Conservation (phyloP, 768 basidiomycete species). For the Trametes meyenii region DNA sequence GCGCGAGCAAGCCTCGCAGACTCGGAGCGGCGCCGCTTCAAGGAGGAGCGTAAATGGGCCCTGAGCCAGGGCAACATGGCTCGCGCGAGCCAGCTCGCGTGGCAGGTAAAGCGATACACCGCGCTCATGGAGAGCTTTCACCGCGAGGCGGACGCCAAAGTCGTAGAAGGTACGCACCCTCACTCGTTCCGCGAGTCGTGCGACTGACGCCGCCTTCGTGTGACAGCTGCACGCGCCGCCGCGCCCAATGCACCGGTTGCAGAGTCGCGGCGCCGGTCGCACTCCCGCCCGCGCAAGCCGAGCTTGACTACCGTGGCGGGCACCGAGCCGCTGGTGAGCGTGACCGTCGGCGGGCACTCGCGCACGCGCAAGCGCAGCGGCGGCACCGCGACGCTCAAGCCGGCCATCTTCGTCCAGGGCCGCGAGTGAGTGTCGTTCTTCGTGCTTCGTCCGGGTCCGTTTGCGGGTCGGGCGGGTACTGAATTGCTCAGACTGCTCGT, state of each 20-base stretch:
- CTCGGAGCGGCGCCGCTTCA: slow-evolving; percentile 78
- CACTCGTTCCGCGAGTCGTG: not conserved
- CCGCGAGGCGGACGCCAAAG: slow-evolving; percentile 71
- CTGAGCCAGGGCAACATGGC: slow-evolving; percentile 74
- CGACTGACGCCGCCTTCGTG: not conserved
- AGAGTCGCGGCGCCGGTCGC: slow-evolving; percentile 23
- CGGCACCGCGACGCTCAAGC: slow-evolving; percentile 27
- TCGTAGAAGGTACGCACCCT: slow-evolving; percentile 58
- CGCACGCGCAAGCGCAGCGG: slow-evolving; percentile 29
- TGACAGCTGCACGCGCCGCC: slow-evolving; percentile 27
- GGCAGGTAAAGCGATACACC: slow-evolving; percentile 82
- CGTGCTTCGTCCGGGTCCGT: not conserved
- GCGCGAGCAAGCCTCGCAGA: slow-evolving; percentile 81
- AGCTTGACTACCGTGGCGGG: slow-evolving; percentile 11
- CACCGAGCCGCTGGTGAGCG: slow-evolving; percentile 29
- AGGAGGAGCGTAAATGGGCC: slow-evolving; percentile 89
- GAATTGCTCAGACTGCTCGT: slow-evolving; percentile 13
- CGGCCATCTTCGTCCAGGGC: slow-evolving; percentile 32
- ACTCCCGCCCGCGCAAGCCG: slow-evolving; percentile 21
- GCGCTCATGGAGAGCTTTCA: slow-evolving; percentile 81
- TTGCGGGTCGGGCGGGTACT: slow-evolving; percentile 5
- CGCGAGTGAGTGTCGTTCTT: slow-evolving; percentile 28
- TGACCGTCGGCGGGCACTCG: slow-evolving; percentile 24
- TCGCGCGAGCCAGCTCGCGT: slow-evolving; percentile 77
- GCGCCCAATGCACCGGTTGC: slow-evolving; percentile 10